Base-by-base conservation (phyloP, 768 basidiomycete species). In the Hemileccinum rubropunctum region DNA sequence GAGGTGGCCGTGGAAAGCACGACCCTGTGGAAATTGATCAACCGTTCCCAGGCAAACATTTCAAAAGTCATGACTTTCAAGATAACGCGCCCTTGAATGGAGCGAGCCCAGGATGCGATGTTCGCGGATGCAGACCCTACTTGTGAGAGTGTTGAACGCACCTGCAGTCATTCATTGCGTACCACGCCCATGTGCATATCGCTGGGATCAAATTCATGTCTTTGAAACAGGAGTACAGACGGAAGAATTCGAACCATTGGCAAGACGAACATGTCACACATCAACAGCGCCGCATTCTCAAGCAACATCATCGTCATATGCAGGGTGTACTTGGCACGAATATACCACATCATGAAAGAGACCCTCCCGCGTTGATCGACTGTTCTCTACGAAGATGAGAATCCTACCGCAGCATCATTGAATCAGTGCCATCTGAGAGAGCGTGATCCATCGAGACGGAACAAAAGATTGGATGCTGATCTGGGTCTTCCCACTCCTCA, bases 221-320 rank as follows among this genome's bases (percentile, higher is more conserved):
- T 44, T 21, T 56, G 61, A 64, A 59, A 62, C 63, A 52, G 40
- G 43, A 43, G 35, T 39, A 47, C 42, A n/a, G 41, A 33, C 48
- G 30, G 51, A 45, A 48, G 53, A 64, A 50, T 43, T 51, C 48
- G 53, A 52, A 58, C 23, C 43, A 20, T 18, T 5, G 33, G 14
- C 35, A 15, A 23, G 34, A 39, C 15, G n/a, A 13, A 17, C 54
- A 27, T 46, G 46, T 30, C 28, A 62, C 50, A 50, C 41, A 56
- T 47, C 47, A 52, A 8, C 47, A 1, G 30, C 49, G 51, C 40
- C 37, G 45, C 45, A 36, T 49, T 48, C 39, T 42, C 54, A 39
- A 45, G 3, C n/a, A n/a, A n/a, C n/a, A n/a, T n/a, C n/a, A n/a
- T n/a, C 23, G 6, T 33, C 28, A 43, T 44, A 44, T 27, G 34